These are phyloP conservation scores for Penicillium taxi DNA, from an alignment of 495 filamentous ascomycete genomes.

Conservation along the genomic window DNA sequence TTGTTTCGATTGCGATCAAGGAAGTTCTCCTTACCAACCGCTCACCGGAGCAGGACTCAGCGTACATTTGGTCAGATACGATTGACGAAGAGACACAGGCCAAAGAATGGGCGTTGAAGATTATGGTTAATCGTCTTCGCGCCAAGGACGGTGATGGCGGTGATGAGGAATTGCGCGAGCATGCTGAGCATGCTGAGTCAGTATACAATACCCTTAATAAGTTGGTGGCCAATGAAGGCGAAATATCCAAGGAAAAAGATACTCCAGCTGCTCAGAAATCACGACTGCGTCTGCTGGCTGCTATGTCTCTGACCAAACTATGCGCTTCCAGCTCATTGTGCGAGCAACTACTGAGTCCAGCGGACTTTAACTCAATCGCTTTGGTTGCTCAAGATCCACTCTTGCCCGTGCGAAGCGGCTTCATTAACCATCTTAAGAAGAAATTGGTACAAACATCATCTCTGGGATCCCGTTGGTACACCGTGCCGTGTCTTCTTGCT, in stretches of 20 bases:
- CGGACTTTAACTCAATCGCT: conserved; percentile 72
- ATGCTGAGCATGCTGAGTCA: conserved; percentile 55
- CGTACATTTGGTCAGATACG: conserved; percentile 60
- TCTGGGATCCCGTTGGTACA: conserved; percentile 63
- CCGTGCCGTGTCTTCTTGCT: conserved; percentile 78
- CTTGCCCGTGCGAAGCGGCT: conserved; percentile 64
- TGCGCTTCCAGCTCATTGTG: conserved; percentile 59
- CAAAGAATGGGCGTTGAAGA: conserved; percentile 82
- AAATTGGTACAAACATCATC: conserved; percentile 49
- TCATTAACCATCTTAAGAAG: conserved; percentile 80
- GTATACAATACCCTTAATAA: conserved; percentile 73
- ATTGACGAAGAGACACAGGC: conserved; percentile 73
- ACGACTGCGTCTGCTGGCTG: conserved; percentile 71
- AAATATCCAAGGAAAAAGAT: conserved; percentile 63
- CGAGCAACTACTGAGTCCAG: conserved; percentile 63
- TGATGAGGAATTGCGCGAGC: conserved; percentile 52
- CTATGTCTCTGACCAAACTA: conserved; percentile 75
- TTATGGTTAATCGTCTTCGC: conserved; percentile 78
- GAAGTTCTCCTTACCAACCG: conserved; percentile 66
- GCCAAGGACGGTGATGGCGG: conserved; percentile 49
- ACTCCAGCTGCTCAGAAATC: conserved; percentile 69
- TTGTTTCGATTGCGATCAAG: conserved; percentile 70
- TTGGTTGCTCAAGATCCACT: conserved; percentile 69
- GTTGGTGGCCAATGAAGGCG: conserved; percentile 65
- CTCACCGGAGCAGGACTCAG: conserved; percentile 37